phyloP scores from a whole-genome alignment of 139 green algal species.

The Desmodesmus armatus region DNA sequence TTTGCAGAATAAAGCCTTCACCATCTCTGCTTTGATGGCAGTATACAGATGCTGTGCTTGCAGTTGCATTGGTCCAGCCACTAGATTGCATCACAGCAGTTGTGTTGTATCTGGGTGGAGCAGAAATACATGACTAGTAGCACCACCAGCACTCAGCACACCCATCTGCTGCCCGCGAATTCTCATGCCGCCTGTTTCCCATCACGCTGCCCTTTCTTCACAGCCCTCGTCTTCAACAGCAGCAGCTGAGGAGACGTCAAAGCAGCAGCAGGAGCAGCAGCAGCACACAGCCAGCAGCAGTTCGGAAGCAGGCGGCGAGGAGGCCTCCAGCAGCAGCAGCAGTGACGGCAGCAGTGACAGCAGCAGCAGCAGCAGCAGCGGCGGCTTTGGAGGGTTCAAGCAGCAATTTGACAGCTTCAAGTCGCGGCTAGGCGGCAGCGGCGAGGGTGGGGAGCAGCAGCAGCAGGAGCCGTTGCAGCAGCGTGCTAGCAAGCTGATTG shows the following conservation, averaged over 20 bases:
- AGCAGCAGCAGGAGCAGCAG: slow-evolving; percentile 23
- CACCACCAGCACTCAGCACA: slow-evolving; percentile 24
- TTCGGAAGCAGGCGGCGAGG: neutral
- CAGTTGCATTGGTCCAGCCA: no score
- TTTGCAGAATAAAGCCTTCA: no score
- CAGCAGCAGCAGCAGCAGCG: neutral
- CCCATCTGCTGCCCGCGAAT: no score
- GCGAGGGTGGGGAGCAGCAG: neutral
- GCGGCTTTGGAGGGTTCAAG: slow-evolving; percentile 29
- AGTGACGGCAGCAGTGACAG: neutral
- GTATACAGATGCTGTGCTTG: no score
- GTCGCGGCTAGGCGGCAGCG: slow-evolving; percentile 33
- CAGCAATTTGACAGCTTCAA: slow-evolving; percentile 55
- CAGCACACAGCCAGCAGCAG: slow-evolving; percentile 1
- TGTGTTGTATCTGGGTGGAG: no score
- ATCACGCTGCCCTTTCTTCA: no score
- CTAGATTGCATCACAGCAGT: no score
- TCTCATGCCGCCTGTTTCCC: no score
- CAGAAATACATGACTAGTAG: no score
- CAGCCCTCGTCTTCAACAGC: neutral
- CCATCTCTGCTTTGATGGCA: no score
- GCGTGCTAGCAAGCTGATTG: neutral
- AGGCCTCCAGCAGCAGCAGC: slow-evolving; percentile 17
- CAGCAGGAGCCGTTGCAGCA: slow-evolving; percentile 15
- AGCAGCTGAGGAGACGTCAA: neutral